Evolutionary conservation across 2,329 filamentous ascomycete genomes (phyloP).

Genomic region (Cadophora luteo-olivacea): DNA sequence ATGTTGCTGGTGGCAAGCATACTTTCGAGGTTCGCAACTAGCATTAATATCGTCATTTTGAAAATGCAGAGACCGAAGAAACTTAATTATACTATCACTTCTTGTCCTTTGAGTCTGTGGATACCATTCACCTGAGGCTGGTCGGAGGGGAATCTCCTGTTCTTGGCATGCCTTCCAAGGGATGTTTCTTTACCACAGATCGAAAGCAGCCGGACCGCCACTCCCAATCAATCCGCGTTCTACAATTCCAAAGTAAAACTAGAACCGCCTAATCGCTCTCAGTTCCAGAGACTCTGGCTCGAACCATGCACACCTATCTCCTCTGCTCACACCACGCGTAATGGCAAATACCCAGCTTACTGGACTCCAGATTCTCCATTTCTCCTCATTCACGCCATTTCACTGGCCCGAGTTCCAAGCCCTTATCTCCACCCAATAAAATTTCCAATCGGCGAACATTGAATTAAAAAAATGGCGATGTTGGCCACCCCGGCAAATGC

Average conservation of each 20-base stretch:
- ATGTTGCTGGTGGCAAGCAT: too few relatives aligned
- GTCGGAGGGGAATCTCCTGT: background rate
- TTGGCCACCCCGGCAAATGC: background rate
- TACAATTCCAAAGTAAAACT: background rate
- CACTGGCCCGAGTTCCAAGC: background rate
- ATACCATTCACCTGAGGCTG: background rate
- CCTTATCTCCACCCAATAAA: constrained; percentile 13
- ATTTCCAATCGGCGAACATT: background rate
- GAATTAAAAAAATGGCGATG: background rate
- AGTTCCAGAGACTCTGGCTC: background rate
- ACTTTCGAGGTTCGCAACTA: too few relatives aligned
- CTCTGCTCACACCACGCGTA: background rate
- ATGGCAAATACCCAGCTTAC: background rate
- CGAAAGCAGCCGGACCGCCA: background rate
- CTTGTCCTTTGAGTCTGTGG: background rate
- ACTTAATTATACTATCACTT: background rate
- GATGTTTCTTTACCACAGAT: background rate
- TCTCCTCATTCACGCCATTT: constrained; percentile 1
- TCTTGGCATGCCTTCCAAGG: background rate
- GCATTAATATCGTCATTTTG: background rate
- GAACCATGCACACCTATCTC: background rate
- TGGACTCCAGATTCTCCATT: background rate
- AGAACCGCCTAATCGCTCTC: background rate
- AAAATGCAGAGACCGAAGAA: background rate
- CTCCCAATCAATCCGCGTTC: background rate